Percentiles rank a stretch among this genome's conserved stretches.
phyloP scores from a whole-genome alignment of 495 filamentous ascomycete genomes.

The Darksidea phi region DNA sequence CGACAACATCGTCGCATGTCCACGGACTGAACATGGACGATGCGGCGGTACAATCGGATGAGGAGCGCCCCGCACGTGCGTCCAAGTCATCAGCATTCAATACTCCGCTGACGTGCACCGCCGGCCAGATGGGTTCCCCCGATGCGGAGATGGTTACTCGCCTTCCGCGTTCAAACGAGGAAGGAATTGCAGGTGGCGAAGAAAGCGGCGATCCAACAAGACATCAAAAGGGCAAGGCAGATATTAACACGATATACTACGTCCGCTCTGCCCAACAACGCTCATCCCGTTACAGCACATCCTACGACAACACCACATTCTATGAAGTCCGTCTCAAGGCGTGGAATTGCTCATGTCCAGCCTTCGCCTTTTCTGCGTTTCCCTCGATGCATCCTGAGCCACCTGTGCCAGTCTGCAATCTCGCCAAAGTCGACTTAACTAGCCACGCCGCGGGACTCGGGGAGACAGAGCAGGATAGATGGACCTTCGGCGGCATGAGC shows the following conservation, averaged over 20 bases:
- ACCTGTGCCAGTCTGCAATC: background rate
- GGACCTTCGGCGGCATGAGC: slow-evolving; percentile 55
- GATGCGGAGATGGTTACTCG: background rate
- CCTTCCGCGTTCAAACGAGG: background rate
- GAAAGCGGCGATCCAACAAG: too few species aligned
- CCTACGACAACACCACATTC: slow-evolving; percentile 38
- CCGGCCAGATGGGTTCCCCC: background rate
- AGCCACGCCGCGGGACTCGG: background rate
- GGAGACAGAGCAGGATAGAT: slow-evolving; percentile 7
- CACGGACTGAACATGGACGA: background rate
- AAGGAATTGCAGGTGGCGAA: background rate
- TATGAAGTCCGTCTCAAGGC: slow-evolving; percentile 71
- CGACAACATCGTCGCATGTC: slow-evolving; percentile 1
- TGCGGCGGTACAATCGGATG: background rate
- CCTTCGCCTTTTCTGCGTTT: slow-evolving; percentile 72
- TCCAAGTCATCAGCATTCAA: slow-evolving; percentile 1
- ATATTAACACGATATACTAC: slow-evolving; percentile 46
- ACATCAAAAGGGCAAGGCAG: background rate
- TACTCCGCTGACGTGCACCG: background rate
- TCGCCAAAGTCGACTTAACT: background rate
- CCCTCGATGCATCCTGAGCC: slow-evolving; percentile 25
- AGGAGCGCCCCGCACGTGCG: background rate
- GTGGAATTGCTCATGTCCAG: slow-evolving; percentile 91
- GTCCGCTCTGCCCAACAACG: slow-evolving; percentile 43
- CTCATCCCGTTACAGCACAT: slow-evolving; percentile 28